Percentiles rank a stretch among this genome's conserved stretches.
Conservation (phyloP, 306 rosid species). For the Quercus rubra region DNA sequence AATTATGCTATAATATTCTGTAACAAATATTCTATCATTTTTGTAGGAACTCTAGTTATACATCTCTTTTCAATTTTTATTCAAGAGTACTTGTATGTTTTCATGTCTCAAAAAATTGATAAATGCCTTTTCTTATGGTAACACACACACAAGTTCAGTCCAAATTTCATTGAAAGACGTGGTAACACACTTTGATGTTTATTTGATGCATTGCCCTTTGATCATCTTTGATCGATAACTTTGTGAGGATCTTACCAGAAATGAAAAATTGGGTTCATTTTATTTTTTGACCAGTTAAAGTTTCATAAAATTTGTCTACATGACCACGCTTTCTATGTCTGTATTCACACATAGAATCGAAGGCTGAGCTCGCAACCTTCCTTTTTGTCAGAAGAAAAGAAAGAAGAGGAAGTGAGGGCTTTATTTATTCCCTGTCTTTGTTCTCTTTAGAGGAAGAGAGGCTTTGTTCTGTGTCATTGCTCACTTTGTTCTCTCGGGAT, state of each 20-base stretch:
- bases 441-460: conserved; percentile 13
- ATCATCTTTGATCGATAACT: background rate
- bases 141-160: background rate
- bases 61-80: too few species aligned
- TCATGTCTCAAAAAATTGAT: too few species aligned
- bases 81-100: too few species aligned
- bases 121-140: too few species aligned
- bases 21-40: too few species aligned
- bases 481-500: conserved; percentile 46
- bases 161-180: background rate
- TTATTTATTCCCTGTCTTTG: conserved; percentile 18
- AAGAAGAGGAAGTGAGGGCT: background rate
- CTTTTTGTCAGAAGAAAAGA: conserved; percentile 1
- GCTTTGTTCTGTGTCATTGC: conserved; percentile 11
- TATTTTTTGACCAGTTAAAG: background rate
- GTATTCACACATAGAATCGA: background rate
- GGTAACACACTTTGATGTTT: background rate
- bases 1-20: too few species aligned
- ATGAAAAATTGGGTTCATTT: background rate
- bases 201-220: background rate
- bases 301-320: background rate
- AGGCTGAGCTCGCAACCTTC: background rate
- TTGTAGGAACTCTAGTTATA: too few species aligned
- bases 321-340: background rate
- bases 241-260: background rate